phyloP scores from a whole-genome alignment of 768 basidiomycete genomes.

The Paxillus involutus region DNA sequence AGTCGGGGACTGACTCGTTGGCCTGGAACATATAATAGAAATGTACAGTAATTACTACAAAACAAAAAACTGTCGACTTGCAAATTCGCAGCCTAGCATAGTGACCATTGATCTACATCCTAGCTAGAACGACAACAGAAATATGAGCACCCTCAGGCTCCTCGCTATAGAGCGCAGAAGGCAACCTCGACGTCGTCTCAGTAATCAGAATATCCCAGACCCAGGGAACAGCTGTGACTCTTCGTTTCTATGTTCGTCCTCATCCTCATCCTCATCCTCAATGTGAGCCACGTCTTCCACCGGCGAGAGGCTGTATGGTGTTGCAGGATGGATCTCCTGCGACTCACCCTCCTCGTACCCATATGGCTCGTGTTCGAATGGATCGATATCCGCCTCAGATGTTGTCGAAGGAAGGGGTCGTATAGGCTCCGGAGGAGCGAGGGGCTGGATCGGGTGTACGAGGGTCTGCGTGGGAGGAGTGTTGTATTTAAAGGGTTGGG shows the following conservation, averaged over 20 bases:
- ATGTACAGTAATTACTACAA: slow-evolving; percentile 24
- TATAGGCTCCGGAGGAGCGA: slow-evolving; percentile 11
- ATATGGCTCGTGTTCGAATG: slow-evolving; percentile 32
- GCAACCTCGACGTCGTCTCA: too few species aligned
- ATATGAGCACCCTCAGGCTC: not conserved
- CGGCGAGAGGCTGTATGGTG: slow-evolving; percentile 30
- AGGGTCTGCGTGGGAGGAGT: slow-evolving; percentile 1
- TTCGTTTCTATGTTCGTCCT: slow-evolving; percentile 25
- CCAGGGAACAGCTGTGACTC: slow-evolving; percentile 43
- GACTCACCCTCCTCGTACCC: slow-evolving; percentile 12
- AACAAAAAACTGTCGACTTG: slow-evolving; percentile 5
- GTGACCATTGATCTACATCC: slow-evolving; percentile 15
- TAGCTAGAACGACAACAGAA: not conserved
- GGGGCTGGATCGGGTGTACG: slow-evolving; percentile 4
- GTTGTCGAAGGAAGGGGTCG: slow-evolving; percentile 16
- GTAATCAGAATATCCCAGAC: slow-evolving; percentile 39
- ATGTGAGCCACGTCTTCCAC: slow-evolving; percentile 1
- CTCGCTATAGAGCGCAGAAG: too few species aligned
- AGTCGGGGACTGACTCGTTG: too few species aligned
- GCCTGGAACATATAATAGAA: not conserved
- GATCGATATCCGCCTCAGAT: slow-evolving; percentile 33
- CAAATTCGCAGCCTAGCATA: slow-evolving; percentile 4
- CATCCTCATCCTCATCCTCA: slow-evolving; percentile 23
- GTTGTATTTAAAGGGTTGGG: slow-evolving; percentile 5
- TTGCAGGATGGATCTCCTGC: slow-evolving; percentile 13